Evolutionary conservation across 176 grass and related monocot species (phyloP).

Genomic region (Phyllostachys edulis): DNA sequence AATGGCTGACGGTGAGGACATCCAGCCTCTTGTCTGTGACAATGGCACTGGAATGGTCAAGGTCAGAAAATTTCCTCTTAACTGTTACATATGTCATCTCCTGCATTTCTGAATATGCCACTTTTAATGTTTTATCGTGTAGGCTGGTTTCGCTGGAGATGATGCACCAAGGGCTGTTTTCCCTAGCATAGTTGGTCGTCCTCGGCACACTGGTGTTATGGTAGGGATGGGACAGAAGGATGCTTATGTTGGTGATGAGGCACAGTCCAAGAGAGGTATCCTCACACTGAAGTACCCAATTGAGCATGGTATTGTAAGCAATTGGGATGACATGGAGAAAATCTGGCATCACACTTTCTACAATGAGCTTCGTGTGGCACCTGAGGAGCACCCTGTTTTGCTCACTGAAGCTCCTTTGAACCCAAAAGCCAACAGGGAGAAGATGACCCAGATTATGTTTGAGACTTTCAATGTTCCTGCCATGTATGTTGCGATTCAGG

Average conservation of each 20-base stretch:
- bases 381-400: constrained; percentile 78
- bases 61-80: constrained; percentile 25
- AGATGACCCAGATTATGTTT: constrained; percentile 93
- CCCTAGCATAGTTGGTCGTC: constrained; percentile 79
- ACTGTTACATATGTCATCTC: not conserved
- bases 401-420: constrained; percentile 86
- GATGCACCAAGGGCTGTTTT: constrained; percentile 85
- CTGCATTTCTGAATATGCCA: not conserved
- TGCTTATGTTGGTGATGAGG: constrained; percentile 74
- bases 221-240: constrained; percentile 88
- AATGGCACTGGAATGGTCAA: constrained; percentile 87
- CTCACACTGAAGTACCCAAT: constrained; percentile 77
- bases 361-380: constrained; percentile 82
- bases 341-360: constrained; percentile 87
- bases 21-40: constrained; percentile 76
- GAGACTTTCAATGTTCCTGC: constrained; percentile 84
- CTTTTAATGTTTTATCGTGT: not conserved
- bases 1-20: constrained; percentile 81
- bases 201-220: constrained; percentile 76
- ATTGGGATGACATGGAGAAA: constrained; percentile 94
- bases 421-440: constrained; percentile 89
- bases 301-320: constrained; percentile 74
- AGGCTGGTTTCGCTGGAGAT: constrained; percentile 90
- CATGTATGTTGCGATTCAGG: constrained; percentile 87
- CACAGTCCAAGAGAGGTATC: constrained; percentile 85